A percentile compares a stretch with the other conserved stretches of the same genome.
Conservation (phyloP, 1,284 basidiomycete species). For the Tilletia caries region DNA sequence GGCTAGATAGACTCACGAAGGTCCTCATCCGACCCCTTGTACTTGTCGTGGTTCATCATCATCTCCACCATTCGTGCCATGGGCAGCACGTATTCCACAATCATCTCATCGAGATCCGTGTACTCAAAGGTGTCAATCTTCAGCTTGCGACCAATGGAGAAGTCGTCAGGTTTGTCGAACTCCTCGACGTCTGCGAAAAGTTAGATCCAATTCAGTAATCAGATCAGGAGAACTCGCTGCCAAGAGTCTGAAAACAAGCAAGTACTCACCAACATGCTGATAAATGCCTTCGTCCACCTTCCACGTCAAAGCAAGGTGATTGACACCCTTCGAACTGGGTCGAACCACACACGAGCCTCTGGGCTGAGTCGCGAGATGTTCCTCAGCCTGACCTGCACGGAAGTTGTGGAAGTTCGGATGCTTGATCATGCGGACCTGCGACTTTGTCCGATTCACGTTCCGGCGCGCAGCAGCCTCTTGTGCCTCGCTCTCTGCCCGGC, state of each 20-base stretch:
- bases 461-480: conserved; percentile 68
- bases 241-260: conserved; percentile 1
- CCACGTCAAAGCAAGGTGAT: conserved; percentile 98
- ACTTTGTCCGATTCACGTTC: conserved; percentile 77
- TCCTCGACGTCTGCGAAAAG: conserved; percentile 76
- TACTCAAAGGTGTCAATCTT: conserved; percentile 78
- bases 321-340: conserved; percentile 86
- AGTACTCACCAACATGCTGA: conserved; percentile 80
- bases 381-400: conserved; percentile 84
- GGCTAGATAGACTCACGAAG: conserved; percentile 66
- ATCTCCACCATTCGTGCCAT: conserved; percentile 92
- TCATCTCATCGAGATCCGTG: conserved; percentile 92
- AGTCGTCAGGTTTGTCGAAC: conserved; percentile 66
- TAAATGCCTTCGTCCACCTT: conserved; percentile 95
- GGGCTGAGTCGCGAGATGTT: conserved; percentile 81
- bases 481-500: conserved; percentile 66
- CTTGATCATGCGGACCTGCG: conserved; percentile 72
- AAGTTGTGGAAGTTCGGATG: conserved; percentile 98
- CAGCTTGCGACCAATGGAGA: conserved; percentile 69
- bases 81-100: conserved; percentile 94
- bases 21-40: conserved; percentile 78
- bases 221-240: background rate
- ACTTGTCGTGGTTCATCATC: conserved; percentile 92
- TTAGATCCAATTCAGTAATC: conserved; percentile 11
- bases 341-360: conserved; percentile 74